Evolutionary conservation across 805 yeast species (phyloP).

Genomic region (Ogataea nitratoaversa): DNA sequence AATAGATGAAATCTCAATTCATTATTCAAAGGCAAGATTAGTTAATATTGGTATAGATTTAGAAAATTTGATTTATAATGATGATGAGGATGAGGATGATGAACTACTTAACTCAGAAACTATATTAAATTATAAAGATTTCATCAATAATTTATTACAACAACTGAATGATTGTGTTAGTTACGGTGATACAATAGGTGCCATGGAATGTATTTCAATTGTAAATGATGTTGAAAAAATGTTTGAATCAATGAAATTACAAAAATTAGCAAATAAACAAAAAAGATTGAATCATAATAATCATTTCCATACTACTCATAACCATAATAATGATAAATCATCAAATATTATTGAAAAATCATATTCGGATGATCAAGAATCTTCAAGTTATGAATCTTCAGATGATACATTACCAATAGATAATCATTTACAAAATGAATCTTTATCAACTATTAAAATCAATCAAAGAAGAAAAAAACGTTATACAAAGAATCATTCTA

Average conservation of each 20-base stretch:
- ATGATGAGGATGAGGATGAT: conserved; percentile 5
- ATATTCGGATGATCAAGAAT: conserved; percentile 2
- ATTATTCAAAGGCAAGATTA: conserved; percentile 62
- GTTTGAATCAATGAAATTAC: conserved; percentile 52
- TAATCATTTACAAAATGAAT: conserved; percentile 5
- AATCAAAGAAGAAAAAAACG: conserved; percentile 14
- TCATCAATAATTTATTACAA: conserved; percentile 52
- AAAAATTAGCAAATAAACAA: conserved; percentile 10
- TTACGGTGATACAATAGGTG: conserved; percentile 49
- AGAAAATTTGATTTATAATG: conserved; percentile 35
- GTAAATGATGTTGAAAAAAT: conserved; percentile 69
- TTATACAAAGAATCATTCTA: too few relatives aligned
- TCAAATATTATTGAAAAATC: too few relatives aligned
- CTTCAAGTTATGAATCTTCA: neutral
- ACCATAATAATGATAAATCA: conserved; percentile 11
- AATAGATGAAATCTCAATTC: conserved; percentile 49
- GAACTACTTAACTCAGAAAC: conserved; percentile 37
- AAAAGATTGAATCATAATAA: conserved; percentile 9
- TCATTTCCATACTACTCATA: conserved; percentile 10
- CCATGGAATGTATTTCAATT: conserved; percentile 63
- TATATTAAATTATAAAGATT: conserved; percentile 48
- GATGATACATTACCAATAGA: neutral
- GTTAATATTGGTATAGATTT: conserved; percentile 62
- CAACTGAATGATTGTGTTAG: conserved; percentile 56
- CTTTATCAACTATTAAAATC: conserved; percentile 14